Percentiles rank a stretch among this genome's conserved stretches.
Evolutionary conservation across 1,139 yeast species (phyloP).

Genomic region (Pichia sp.): DNA sequence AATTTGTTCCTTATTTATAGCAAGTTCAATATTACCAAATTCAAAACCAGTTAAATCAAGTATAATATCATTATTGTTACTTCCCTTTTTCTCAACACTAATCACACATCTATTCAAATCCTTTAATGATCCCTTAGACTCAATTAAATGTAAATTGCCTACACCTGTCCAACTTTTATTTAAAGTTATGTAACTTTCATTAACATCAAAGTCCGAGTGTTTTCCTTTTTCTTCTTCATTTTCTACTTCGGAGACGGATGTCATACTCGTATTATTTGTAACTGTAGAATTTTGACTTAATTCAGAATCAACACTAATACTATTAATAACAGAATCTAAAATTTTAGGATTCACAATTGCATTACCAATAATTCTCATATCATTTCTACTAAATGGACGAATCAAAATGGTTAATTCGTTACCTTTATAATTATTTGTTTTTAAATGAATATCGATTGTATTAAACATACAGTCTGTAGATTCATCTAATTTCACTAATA

Average conservation of each 20-base stretch:
- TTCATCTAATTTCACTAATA: conserved; percentile 12
- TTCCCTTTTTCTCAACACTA: conserved; percentile 1
- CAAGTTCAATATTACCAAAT: conserved; percentile 16
- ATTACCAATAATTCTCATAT: conserved; percentile 10
- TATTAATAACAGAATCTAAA: conserved; percentile 3
- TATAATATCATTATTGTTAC: neutral
- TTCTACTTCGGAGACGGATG: conserved; percentile 1
- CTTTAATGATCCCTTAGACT: conserved; percentile 5
- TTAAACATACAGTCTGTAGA: conserved; percentile 18
- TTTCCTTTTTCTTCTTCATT: neutral
- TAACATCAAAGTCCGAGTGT: neutral
- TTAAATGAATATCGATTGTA: conserved; percentile 26
- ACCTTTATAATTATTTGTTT: conserved; percentile 22
- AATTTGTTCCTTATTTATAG: conserved; percentile 5
- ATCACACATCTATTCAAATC: conserved; percentile 18
- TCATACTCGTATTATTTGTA: conserved; percentile 3
- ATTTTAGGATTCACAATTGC: conserved; percentile 13
- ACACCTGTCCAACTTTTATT: conserved; percentile 16
- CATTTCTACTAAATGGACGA: conserved; percentile 10
- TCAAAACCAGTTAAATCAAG: conserved; percentile 19
- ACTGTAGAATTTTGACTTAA: conserved; percentile 7
- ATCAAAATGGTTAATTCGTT: conserved; percentile 16
- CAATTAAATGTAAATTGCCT: conserved; percentile 8
- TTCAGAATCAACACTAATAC: conserved; percentile 9
- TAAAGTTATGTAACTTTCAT: neutral